Conservation (phyloP, 2,329 filamentous ascomycete genomes). For the Lomentospora prolificans region DNA sequence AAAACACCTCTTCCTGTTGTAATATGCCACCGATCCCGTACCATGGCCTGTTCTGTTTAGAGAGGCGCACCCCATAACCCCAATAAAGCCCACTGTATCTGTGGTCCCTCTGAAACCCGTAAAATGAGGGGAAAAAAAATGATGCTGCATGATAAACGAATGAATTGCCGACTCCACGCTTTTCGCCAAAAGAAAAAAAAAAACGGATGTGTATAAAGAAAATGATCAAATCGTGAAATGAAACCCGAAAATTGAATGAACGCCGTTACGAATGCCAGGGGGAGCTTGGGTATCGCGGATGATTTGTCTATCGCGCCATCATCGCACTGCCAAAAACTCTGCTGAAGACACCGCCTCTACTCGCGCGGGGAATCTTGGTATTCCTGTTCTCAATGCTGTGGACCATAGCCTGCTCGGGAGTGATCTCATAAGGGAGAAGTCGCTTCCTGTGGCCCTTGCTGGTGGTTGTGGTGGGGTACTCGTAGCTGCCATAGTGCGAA, state of each 20-base stretch:
- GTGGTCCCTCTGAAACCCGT: neutral
- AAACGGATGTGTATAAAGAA: neutral
- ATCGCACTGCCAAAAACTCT: conserved; percentile 40
- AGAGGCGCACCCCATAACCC: neutral
- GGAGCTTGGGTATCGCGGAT: neutral
- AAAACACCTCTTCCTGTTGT: conserved; percentile 6
- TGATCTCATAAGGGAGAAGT: conserved; percentile 47
- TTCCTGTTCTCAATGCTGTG: conserved; percentile 35
- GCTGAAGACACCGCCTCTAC: conserved; percentile 41
- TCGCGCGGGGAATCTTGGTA: conserved; percentile 37
- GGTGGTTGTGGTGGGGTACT: conserved; percentile 16
- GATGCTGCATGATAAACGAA: neutral
- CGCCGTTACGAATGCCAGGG: neutral
- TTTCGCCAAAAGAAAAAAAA: neutral
- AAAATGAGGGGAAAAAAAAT: neutral
- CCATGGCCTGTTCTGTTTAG: neutral
- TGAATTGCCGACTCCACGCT: conserved; percentile 3
- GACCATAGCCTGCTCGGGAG: conserved; percentile 39
- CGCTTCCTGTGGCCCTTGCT: conserved; percentile 18
- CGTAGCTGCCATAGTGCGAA: conserved; percentile 24
- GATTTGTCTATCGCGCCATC: conserved; percentile 24
- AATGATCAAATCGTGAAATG: neutral
- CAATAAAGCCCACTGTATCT: neutral
- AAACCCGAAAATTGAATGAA: neutral
- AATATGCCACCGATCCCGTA: neutral